Conservation (phyloP, 2,329 filamentous ascomycete genomes). For the Grosmannia serpens region DNA sequence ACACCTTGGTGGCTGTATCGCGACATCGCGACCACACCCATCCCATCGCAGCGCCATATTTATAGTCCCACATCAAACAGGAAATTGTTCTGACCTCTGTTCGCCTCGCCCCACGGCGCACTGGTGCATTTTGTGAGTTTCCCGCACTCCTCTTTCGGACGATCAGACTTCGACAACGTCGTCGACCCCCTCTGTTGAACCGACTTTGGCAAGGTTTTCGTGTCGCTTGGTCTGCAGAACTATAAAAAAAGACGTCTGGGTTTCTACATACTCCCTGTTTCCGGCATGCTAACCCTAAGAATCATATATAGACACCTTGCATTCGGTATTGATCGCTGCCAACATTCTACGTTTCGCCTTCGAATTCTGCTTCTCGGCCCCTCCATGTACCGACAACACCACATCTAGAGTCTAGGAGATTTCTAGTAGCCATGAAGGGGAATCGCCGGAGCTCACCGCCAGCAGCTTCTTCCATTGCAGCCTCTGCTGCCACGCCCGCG, state of each 20-base stretch:
- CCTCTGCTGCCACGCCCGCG: constrained; percentile 4
- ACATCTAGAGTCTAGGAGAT: neutral
- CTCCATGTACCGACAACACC: constrained; percentile 6
- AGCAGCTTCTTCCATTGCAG: constrained; percentile 8
- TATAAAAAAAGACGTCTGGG: neutral
- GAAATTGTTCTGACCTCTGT: neutral
- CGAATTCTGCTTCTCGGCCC: neutral
- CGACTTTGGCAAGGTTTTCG: neutral
- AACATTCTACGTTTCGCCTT: neutral
- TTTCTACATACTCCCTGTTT: neutral
- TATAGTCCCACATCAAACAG: neutral
- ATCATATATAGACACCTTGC: neutral
- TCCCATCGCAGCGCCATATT: neutral
- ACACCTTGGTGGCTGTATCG: neutral
- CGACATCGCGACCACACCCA: neutral
- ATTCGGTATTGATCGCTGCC: neutral
- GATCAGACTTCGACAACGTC: neutral
- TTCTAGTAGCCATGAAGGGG: constrained; percentile 20
- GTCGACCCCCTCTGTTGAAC: neutral
- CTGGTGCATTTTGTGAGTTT: constrained; percentile 3
- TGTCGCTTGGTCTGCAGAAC: neutral
- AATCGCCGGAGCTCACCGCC: constrained; percentile 20
- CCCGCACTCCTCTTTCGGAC: neutral
- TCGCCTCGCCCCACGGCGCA: neutral
- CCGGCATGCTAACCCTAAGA: neutral